Evolutionary conservation across 441 rosid genomes (phyloP).

Genomic region (Lepidium campestre): DNA sequence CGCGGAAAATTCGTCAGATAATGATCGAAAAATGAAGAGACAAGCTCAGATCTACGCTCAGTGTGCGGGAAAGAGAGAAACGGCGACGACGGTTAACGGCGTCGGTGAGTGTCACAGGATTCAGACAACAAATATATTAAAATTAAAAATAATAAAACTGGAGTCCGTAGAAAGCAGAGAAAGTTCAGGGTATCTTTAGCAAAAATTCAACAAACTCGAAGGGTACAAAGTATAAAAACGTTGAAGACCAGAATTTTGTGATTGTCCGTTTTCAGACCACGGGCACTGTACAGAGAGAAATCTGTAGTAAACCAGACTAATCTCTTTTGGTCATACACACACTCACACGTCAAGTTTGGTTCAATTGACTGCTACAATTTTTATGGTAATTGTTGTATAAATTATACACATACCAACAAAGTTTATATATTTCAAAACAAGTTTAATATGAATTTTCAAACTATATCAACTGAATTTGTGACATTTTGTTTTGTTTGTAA

Average conservation of each 20-base stretch:
- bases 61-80: not conserved
- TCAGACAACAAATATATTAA: not conserved
- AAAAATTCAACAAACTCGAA: not conserved
- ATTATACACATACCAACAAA: not conserved
- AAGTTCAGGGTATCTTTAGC: not conserved
- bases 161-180: not conserved
- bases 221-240: slow-evolving; percentile 15
- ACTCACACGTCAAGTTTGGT: not conserved
- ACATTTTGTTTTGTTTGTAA: not conserved
- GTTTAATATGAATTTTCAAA: not conserved
- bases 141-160: too few relatives aligned
- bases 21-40: not conserved
- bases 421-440: not conserved
- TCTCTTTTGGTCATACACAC: not conserved
- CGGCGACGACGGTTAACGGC: slow-evolving; percentile 23
- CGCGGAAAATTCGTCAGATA: not conserved
- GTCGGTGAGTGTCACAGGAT: slow-evolving; percentile 19
- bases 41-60: slow-evolving; percentile 15
- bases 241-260: not conserved
- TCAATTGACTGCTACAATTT: not conserved
- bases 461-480: not conserved
- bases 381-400: not conserved
- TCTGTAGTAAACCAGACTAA: not conserved
- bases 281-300: not conserved
- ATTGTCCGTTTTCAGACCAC: not conserved